phyloP scores from a whole-genome alignment of 2,329 filamentous ascomycete genomes.

The Metarhizium rileyi region DNA sequence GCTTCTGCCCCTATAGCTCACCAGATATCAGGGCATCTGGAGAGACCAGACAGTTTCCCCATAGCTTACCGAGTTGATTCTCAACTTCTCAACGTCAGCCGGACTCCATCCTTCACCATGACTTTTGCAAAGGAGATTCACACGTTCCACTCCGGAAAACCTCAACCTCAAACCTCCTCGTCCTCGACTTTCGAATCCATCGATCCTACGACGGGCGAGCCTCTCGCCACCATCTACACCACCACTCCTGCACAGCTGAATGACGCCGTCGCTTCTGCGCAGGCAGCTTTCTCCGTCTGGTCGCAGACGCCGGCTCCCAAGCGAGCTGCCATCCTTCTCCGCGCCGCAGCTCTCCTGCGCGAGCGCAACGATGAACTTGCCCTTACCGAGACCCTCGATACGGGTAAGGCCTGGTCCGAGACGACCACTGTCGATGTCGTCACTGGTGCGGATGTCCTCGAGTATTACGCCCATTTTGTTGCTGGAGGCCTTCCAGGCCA shows the following conservation, averaged over 20 bases:
- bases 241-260: constrained; percentile 61
- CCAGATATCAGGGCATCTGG: too few species aligned
- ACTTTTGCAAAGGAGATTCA: constrained; percentile 34
- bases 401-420: constrained; percentile 77
- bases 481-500: constrained; percentile 75
- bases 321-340: constrained; percentile 68
- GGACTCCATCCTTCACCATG: constrained; percentile 21
- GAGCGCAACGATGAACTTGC: constrained; percentile 72
- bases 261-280: constrained; percentile 60
- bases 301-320: constrained; percentile 63
- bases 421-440: constrained; percentile 75
- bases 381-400: constrained; percentile 71
- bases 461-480: constrained; percentile 76
- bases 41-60: too few species aligned
- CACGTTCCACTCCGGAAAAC: constrained; percentile 66
- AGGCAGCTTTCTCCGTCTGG: constrained; percentile 65
- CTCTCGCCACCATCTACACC: constrained; percentile 61
- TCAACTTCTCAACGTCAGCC: not conserved
- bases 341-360: constrained; percentile 64
- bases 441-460: constrained; percentile 75
- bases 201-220: constrained; percentile 61
- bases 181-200: constrained; percentile 60
- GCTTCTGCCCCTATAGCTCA: not conserved
- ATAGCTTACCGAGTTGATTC: too few species aligned
- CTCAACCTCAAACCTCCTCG: constrained; percentile 46